These are phyloP conservation scores for Jatropha podagrica DNA, from an alignment of 441 rosid species.

Conservation along the genomic window DNA sequence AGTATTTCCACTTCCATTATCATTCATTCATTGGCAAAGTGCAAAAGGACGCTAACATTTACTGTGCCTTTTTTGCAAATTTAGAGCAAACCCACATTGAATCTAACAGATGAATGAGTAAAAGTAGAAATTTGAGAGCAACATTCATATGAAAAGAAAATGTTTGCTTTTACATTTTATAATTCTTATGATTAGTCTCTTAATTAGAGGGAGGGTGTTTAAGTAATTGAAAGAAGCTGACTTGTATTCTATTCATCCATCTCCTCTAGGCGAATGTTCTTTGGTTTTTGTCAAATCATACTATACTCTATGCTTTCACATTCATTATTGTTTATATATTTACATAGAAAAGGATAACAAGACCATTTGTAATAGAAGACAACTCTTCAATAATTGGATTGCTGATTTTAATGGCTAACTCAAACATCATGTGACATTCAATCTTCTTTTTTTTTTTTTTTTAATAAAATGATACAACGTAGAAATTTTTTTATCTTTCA, in stretches of 20 bases:
- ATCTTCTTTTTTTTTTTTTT: too few species aligned
- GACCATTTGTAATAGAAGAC: background rate
- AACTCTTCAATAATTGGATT: constrained; percentile 3
- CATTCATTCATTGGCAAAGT: background rate
- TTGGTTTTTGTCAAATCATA: background rate
- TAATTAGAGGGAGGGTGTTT: background rate
- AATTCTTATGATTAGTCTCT: background rate
- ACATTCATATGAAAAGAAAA: background rate
- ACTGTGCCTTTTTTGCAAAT: constrained; percentile 2
- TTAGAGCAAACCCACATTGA: background rate
- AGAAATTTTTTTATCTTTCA: too few species aligned
- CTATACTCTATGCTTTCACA: background rate
- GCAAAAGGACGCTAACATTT: constrained; percentile 18
- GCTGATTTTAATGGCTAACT: background rate
- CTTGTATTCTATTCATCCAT: background rate
- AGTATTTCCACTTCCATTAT: background rate
- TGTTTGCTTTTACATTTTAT: constrained; percentile 4
- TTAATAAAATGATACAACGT: too few species aligned
- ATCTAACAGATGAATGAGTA: background rate
- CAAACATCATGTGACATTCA: too few species aligned
- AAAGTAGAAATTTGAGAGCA: constrained; percentile 14
- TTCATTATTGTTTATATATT: background rate
- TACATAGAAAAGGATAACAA: too few species aligned
- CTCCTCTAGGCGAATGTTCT: background rate
- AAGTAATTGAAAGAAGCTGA: background rate